Evolutionary conservation across 495 filamentous ascomycete species (phyloP).

Genomic region (Penicillium subrubescens): DNA sequence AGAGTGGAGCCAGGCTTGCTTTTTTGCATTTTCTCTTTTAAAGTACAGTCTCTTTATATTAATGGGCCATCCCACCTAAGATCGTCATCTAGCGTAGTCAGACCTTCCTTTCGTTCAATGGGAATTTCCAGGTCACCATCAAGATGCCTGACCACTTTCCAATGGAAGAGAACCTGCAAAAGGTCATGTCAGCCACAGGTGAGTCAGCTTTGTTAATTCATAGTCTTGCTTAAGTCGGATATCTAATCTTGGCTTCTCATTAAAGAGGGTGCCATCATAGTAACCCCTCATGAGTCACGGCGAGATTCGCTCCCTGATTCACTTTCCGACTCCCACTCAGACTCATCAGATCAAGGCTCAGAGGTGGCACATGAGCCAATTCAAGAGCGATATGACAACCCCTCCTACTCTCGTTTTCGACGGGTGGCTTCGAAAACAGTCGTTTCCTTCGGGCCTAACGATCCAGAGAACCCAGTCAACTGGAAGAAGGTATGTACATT

Average conservation of each 20-base stretch:
- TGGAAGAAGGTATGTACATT: constrained; percentile 42
- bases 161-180: constrained; percentile 26
- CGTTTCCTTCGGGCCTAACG: constrained; percentile 52
- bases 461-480: constrained; percentile 69
- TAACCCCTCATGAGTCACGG: constrained; percentile 21
- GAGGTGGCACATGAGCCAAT: constrained; percentile 33
- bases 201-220: not conserved
- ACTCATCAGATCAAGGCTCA: constrained; percentile 23
- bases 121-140: not conserved
- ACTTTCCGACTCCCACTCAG: constrained; percentile 1
- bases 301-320: constrained; percentile 3
- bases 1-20: constrained; percentile 5
- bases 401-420: constrained; percentile 34
- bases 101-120: constrained; percentile 2
- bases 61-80: constrained; percentile 2
- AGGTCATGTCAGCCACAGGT: constrained; percentile 29
- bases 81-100: constrained; percentile 8
- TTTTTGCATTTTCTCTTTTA: constrained; percentile 11
- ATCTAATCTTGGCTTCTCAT: not conserved
- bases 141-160: constrained; percentile 26
- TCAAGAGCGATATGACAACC: constrained; percentile 33
- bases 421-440: constrained; percentile 38
- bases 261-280: constrained; percentile 18
- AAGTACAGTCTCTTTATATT: constrained; percentile 12
- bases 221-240: not conserved